Conservation (phyloP, 805 yeast species). For the Blastobotrys terrestris region DNA sequence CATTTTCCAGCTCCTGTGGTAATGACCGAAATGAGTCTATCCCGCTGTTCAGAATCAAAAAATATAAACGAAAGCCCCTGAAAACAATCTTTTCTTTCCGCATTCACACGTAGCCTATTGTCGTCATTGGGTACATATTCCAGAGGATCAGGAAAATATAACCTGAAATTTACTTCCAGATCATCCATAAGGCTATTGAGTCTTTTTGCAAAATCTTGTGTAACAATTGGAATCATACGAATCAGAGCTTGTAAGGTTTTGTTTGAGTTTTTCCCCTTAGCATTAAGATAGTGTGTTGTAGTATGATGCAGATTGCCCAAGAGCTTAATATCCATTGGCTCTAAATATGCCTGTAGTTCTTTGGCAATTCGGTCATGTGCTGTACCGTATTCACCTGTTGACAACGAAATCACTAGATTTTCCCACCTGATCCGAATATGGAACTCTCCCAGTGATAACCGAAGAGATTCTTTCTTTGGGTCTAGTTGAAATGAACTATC, state of each 20-base stretch:
- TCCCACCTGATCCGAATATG: constrained; percentile 22
- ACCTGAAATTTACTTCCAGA: constrained; percentile 19
- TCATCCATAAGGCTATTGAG: constrained; percentile 15
- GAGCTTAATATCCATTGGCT: constrained; percentile 27
- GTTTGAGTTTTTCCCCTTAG: constrained; percentile 22
- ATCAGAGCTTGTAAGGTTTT: constrained; percentile 31
- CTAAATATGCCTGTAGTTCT: constrained; percentile 9
- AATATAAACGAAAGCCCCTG: constrained; percentile 24
- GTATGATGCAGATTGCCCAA: constrained; percentile 15
- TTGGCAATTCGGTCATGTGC: constrained; percentile 6
- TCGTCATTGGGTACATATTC: constrained; percentile 22
- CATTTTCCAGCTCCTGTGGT: constrained; percentile 24
- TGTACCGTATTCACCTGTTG: constrained; percentile 18
- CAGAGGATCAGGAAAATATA: constrained; percentile 23
- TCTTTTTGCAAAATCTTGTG: constrained; percentile 17
- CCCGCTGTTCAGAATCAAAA: constrained; percentile 21
- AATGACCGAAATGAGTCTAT: constrained; percentile 22
- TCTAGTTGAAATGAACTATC: neutral
- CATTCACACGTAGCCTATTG: constrained; percentile 16
- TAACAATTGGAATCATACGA: constrained; percentile 28
- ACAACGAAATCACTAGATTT: constrained; percentile 22
- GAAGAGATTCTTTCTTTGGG: neutral
- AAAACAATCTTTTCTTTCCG: constrained; percentile 24
- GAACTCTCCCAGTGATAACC: neutral
- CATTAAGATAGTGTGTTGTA: constrained; percentile 27